phyloP scores from a whole-genome alignment of 2,329 filamentous ascomycete species.

The Rutstroemia sp. region DNA sequence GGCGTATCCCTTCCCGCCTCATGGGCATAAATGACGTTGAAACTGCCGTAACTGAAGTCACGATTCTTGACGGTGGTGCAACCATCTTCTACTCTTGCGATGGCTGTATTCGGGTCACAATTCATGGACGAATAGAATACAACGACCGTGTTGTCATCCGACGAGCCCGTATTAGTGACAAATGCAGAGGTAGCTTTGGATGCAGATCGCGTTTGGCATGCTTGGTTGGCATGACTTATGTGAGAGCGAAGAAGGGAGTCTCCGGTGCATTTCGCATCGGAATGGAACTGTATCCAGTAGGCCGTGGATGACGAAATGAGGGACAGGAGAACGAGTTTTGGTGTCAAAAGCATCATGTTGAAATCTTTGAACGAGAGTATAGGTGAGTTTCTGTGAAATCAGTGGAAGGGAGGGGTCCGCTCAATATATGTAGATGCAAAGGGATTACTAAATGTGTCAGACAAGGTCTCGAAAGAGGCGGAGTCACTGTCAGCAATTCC shows the following conservation, averaged over 20 bases:
- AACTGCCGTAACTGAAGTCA: neutral
- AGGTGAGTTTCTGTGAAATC: no score
- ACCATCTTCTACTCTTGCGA: conserved; percentile 1
- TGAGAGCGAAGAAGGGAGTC: neutral
- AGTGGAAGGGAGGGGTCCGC: no score
- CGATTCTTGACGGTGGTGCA: neutral
- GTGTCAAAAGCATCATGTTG: no score
- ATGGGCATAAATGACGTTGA: neutral
- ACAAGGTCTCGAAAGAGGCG: no score
- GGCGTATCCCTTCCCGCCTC: neutral
- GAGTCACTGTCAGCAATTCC: no score
- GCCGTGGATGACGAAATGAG: neutral
- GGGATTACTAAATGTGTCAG: no score
- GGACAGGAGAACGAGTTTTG: neutral
- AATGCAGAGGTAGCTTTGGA: neutral
- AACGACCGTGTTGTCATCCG: conserved; percentile 1
- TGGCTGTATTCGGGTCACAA: conserved; percentile 1
- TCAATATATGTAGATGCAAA: no score
- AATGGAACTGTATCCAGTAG: conserved; percentile 1
- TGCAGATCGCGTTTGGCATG: neutral
- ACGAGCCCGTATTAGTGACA: neutral
- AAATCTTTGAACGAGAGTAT: no score
- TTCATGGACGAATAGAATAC: neutral
- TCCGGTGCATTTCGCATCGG: neutral
- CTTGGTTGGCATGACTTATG: neutral